These are phyloP conservation scores for Fusarium acutatum DNA, from an alignment of 2,329 filamentous ascomycete species.

Conservation along the genomic window DNA sequence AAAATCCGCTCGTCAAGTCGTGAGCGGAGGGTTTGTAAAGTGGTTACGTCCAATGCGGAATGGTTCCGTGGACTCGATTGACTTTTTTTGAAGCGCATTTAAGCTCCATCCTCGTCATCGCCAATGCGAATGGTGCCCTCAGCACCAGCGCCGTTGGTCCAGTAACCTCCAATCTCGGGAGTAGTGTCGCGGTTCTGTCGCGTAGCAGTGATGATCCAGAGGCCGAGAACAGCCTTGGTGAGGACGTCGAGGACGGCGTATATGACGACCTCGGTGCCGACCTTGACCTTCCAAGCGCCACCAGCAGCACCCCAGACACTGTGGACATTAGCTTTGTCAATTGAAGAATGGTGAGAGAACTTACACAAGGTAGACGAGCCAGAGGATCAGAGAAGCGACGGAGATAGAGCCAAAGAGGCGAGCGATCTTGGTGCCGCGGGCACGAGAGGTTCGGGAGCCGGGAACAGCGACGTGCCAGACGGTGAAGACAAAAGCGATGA, in stretches of 20 bases:
- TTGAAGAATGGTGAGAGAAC: background rate
- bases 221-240: constrained; percentile 43
- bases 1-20: background rate
- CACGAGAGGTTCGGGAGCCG: constrained; percentile 33
- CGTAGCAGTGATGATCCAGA: constrained; percentile 48
- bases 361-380: constrained; percentile 44
- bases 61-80: background rate
- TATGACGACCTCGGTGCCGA: constrained; percentile 43
- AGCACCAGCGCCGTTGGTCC: constrained; percentile 48
- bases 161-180: constrained; percentile 50
- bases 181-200: constrained; percentile 49
- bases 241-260: constrained; percentile 45
- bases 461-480: constrained; percentile 47
- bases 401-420: constrained; percentile 42
- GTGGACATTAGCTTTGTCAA: background rate
- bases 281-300: constrained; percentile 38
- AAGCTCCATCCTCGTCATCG: constrained; percentile 48
- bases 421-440: constrained; percentile 33
- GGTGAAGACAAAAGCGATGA: constrained; percentile 67
- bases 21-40: background rate
- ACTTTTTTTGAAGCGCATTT: background rate
- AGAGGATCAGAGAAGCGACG: constrained; percentile 36
- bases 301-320: constrained; percentile 44
- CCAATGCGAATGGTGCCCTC: constrained; percentile 53
- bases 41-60: background rate